Percentiles rank a stretch among this genome's conserved stretches.
These are phyloP conservation scores for Falciphora oryzae DNA, from an alignment of 2,329 filamentous ascomycete genomes.

Conservation along the genomic window DNA sequence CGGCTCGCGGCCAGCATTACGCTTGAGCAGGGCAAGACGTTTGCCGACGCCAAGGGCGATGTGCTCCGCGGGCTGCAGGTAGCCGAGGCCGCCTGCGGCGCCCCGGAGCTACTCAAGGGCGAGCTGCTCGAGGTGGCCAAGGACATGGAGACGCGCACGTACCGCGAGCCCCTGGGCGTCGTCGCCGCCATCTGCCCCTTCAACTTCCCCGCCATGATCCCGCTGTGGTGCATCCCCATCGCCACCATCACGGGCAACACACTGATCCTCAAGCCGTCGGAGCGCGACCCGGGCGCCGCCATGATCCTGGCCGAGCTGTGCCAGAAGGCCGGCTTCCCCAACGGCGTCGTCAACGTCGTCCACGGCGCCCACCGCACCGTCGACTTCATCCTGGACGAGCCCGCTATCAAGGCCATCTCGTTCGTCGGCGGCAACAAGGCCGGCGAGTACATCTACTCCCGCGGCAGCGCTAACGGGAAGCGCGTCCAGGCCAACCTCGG, in stretches of 20 bases:
- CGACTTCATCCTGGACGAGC: slow-evolving; percentile 81
- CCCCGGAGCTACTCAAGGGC: slow-evolving; percentile 75
- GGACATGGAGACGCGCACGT: slow-evolving; percentile 84
- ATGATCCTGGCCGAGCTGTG: slow-evolving; percentile 82
- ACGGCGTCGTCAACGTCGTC: slow-evolving; percentile 76
- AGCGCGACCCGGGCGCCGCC: slow-evolving; percentile 75
- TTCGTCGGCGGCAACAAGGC: slow-evolving; percentile 87
- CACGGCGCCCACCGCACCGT: slow-evolving; percentile 77
- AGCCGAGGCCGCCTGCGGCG: slow-evolving; percentile 74
- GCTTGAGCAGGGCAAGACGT: slow-evolving; percentile 83
- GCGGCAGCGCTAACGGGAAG: slow-evolving; percentile 79
- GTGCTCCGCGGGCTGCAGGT: slow-evolving; percentile 79
- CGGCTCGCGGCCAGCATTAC: slow-evolving; percentile 79
- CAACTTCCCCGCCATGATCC: slow-evolving; percentile 91
- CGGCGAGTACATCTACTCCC: slow-evolving; percentile 77
- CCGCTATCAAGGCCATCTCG: slow-evolving; percentile 77
- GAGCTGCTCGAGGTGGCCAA: slow-evolving; percentile 81
- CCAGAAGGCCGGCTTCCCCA: slow-evolving; percentile 74
- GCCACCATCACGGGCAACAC: slow-evolving; percentile 81
- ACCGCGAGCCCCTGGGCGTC: slow-evolving; percentile 75
- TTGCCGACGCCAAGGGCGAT: slow-evolving; percentile 76
- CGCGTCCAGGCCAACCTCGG: slow-evolving; percentile 83
- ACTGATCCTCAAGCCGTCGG: slow-evolving; percentile 77
- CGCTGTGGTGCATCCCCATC: slow-evolving; percentile 84
- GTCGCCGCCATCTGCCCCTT: slow-evolving; percentile 83